Base-by-base conservation (phyloP, 75 land plant genomes). In the Isoetes taiwanensis region DNA sequence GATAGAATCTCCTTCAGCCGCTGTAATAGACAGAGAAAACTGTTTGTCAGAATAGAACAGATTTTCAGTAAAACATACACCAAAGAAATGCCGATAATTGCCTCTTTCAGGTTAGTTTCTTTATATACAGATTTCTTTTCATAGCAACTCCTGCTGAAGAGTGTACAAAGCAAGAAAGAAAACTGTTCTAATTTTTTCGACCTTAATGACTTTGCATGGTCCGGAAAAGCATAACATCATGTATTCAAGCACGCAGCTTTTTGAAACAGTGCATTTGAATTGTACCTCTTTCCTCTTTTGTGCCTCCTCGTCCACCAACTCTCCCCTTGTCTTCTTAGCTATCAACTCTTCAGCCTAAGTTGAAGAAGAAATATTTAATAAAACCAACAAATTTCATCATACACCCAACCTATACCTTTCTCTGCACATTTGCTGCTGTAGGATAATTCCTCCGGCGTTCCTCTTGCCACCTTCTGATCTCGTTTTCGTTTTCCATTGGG, bases 371-470 rank as follows among this genome's bases (percentile, higher is more conserved):
- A 27, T 19, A 32, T 12, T 30, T 24, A 6, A 25, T 9, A 30
- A 28, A 58, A 58, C 28, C 60, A n/a, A 10, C n/a, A 27, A 55
- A 16, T 55, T 55, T 12, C 16, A 55, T 32, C 21, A 32, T 20
- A 21, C 30, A 33, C 30, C 21, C 42, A 55, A 3, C 30, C 14
- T 16, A 24, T 40, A 80, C 97, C 95, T 93, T 76, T 37, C 65
- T 76, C 52, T 80, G 57, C 8, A 79, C 55, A 53, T 81, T 91
- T 58, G 66, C 56, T 31, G 63, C 66, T 34, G 85, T 67, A 30
- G 98, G 98, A 64, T 76, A 83, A 57, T 79, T 77, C 61, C 69
- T 83, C 64, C 59, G 76, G 8, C 95, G 82, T 41, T 76, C 85
- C 41, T 87, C 95, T 43, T 81, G 75, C 94, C 95, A 93, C 31